phyloP scores from a whole-genome alignment of 1,139 yeast genomes.

The Debaryomycetaceae sp. region DNA sequence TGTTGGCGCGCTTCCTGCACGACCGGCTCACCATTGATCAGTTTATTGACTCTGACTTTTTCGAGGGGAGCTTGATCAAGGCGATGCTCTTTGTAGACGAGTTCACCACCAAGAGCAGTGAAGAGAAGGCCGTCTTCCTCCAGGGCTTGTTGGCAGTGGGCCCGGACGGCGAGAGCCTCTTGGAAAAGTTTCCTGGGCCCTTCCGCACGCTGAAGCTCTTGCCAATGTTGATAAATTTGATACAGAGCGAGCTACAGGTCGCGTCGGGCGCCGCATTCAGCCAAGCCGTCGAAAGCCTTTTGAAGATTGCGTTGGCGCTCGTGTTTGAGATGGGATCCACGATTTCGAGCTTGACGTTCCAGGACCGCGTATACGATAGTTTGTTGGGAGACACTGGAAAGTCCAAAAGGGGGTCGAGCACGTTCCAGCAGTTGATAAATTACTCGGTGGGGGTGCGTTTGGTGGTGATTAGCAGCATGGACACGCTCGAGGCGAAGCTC shows the following conservation, averaged over 20 bases:
- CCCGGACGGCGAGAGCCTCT: constrained; percentile 19
- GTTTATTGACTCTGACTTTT: constrained; percentile 43
- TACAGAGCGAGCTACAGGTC: constrained; percentile 23
- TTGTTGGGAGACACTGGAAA: constrained; percentile 21
- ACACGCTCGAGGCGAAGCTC: constrained; percentile 40
- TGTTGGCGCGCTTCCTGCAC: constrained; percentile 31
- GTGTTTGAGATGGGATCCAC: constrained; percentile 54
- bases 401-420: constrained; percentile 20
- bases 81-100: constrained; percentile 80
- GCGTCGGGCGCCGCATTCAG: constrained; percentile 6
- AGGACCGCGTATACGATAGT: constrained; percentile 46
- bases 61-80: constrained; percentile 74
- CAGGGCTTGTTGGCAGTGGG: constrained; percentile 39
- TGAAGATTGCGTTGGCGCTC: constrained; percentile 46
- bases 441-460: constrained; percentile 26
- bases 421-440: constrained; percentile 29
- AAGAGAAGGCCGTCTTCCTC: constrained; percentile 62
- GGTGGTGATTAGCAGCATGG: constrained; percentile 44
- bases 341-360: constrained; percentile 67
- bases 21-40: constrained; percentile 39
- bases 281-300: constrained; percentile 20
- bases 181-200: constrained; percentile 60
- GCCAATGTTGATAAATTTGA: constrained; percentile 49
- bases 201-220: constrained; percentile 65
- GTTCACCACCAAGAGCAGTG: constrained; percentile 59